A percentile compares a stretch with the other conserved stretches of the same genome.
Conservation (phyloP, 2,329 filamentous ascomycete species). For the Arthrinium phaeospermum region DNA sequence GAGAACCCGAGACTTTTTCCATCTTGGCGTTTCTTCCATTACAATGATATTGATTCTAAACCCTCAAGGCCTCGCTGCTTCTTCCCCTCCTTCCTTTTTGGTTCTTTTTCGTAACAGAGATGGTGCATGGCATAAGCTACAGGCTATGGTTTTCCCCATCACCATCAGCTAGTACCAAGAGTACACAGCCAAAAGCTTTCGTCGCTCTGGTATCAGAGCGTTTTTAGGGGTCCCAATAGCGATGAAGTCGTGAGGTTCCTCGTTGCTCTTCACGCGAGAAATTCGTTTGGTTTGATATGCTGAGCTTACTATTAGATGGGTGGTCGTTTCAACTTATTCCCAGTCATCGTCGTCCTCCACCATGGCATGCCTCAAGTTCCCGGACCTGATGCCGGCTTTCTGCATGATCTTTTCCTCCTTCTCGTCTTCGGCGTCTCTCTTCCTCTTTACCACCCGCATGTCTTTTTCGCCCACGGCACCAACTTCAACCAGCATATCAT, state of each 20-base stretch:
- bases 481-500: conserved; percentile 80
- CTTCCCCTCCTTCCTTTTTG: background rate
- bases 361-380: conserved; percentile 52
- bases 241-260: background rate
- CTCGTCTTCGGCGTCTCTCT: conserved; percentile 63
- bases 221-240: background rate
- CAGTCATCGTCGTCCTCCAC: conserved; percentile 63
- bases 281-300: background rate
- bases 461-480: conserved; percentile 82
- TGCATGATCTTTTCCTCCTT: conserved; percentile 61
- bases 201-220: conserved; percentile 3
- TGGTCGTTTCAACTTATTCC: conserved; percentile 51
- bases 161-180: background rate
- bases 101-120: background rate
- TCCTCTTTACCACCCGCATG: conserved; percentile 72
- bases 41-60: background rate
- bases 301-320: background rate
- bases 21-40: background rate
- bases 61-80: background rate
- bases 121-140: background rate
- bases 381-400: conserved; percentile 58
- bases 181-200: background rate
- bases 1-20: background rate
- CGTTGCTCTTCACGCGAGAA: background rate
- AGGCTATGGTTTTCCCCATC: background rate